These are phyloP conservation scores for Sclerotinia borealis DNA, from an alignment of 2,329 filamentous ascomycete genomes.

Conservation along the genomic window DNA sequence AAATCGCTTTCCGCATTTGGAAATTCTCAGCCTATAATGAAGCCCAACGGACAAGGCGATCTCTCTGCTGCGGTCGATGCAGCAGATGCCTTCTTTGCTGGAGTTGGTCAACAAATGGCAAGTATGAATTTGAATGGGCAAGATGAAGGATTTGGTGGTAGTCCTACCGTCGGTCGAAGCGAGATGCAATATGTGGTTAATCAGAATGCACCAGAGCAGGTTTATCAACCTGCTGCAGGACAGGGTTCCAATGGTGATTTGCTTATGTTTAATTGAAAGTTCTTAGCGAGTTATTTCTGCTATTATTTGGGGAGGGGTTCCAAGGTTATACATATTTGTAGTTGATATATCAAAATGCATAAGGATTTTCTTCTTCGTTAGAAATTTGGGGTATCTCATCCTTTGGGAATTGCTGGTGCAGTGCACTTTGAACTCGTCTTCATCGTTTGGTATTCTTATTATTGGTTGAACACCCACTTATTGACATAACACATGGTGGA, in stretches of 20 bases:
- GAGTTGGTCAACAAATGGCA: constrained; percentile 67
- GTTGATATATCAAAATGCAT: neutral
- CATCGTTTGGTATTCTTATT: neutral
- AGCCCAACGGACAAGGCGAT: constrained; percentile 37
- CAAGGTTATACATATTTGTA: neutral
- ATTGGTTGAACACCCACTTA: neutral
- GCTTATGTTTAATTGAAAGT: constrained; percentile 34
- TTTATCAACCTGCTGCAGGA: constrained; percentile 63
- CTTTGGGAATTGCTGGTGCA: neutral
- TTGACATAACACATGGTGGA: no score
- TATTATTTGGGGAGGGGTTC: neutral
- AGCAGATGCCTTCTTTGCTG: constrained; percentile 85
- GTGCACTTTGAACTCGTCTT: neutral
- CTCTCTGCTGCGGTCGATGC: constrained; percentile 71
- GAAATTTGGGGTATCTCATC: neutral
- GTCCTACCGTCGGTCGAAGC: constrained; percentile 40
- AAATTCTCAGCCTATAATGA: constrained; percentile 33
- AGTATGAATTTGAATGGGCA: constrained; percentile 58
- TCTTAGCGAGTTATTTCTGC: neutral
- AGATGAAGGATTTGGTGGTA: constrained; percentile 58
- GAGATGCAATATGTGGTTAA: constrained; percentile 66
- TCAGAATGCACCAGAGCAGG: constrained; percentile 71
- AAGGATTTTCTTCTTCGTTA: neutral
- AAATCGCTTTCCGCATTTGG: constrained; percentile 57
- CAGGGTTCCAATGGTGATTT: constrained; percentile 64